Conservation (phyloP, 2,329 filamentous ascomycete genomes). For the Coniochaeta sp. region DNA sequence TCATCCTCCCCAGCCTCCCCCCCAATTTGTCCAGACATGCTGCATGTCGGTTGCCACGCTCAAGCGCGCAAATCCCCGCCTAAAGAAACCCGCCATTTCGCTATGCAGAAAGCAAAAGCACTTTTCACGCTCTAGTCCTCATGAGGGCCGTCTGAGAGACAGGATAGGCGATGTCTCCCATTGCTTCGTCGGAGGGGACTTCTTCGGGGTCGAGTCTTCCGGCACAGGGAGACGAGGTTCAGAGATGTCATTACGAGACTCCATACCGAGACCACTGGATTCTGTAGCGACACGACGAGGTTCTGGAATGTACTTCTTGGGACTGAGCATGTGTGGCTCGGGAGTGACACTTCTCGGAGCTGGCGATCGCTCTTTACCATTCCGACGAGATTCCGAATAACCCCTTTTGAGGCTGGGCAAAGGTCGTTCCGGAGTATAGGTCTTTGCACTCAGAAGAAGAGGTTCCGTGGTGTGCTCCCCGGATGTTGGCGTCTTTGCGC, state of each 20-base stretch:
- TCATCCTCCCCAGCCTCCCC: not conserved
- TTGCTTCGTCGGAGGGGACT: not conserved
- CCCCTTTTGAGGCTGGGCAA: not conserved
- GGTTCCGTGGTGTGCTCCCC: not conserved
- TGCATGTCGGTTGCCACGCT: not conserved
- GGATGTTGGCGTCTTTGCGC: not conserved
- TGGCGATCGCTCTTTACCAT: not conserved
- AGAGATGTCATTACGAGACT: not conserved
- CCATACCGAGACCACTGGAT: not conserved
- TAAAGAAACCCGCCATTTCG: not conserved
- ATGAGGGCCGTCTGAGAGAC: not conserved
- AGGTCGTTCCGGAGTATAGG: not conserved
- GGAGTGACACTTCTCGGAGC: not conserved
- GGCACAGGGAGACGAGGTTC: not conserved
- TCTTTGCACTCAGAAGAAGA: not conserved
- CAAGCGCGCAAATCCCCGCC: not conserved
- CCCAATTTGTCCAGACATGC: not conserved
- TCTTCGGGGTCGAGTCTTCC: not conserved
- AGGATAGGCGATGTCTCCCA: not conserved
- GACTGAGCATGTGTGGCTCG: not conserved
- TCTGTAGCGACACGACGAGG: not conserved
- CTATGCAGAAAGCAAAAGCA: not conserved
- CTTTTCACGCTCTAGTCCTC: not conserved
- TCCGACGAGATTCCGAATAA: not conserved
- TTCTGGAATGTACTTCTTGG: not conserved